Base-by-base conservation (phyloP, 148 eudicot genomes). In the Amaranthus hypochondriacus region DNA sequence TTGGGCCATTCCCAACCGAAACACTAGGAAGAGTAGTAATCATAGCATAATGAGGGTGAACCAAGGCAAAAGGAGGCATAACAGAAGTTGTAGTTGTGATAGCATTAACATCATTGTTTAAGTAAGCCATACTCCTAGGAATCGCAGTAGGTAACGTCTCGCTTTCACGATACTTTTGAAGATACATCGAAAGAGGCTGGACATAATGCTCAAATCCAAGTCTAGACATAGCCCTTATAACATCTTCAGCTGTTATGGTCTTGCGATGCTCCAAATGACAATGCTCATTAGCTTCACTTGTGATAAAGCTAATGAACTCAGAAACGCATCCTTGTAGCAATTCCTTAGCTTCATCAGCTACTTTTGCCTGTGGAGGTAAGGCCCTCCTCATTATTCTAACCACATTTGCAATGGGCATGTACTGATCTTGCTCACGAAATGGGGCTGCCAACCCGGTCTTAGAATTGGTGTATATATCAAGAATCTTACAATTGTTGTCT, bases 191-290 rank as follows among this genome's bases (percentile, higher is more conserved):
- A 39, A 82, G 75, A 2, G 80, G 85, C 58, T 52, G 68, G 39
- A 82, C 72, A 54, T 75, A 79, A 15, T 75, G 49, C 0, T 79
- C 77, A n/a, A 82, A 76, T 1, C 85, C 85, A 14, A 78, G 77
- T 63, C 66, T 75, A 4, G 68, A 18, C 79, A 82, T 78, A 47
- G 85, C 76, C 62, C 75, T 66, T 0, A 75, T 48, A 15, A 82
- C 8, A 61, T 82, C 85, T 18, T 82, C 80, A 28, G 82, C 82
- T 0, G 77, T 76, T 59, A 78, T 51, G 10, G 82, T 82, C 74
- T 78, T 79, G 28, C 85, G 64, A 3, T 68, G 76, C 79, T 82
- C 82, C 18, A 4, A 6, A 5, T 72, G 74, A 62, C 84, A 82
- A 0, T 47, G 39, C 46, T 73, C 80, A 15, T 82, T 82, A 53